phyloP scores from a whole-genome alignment of 176 grass and related monocot genomes.

The Aegilops speltoides region DNA sequence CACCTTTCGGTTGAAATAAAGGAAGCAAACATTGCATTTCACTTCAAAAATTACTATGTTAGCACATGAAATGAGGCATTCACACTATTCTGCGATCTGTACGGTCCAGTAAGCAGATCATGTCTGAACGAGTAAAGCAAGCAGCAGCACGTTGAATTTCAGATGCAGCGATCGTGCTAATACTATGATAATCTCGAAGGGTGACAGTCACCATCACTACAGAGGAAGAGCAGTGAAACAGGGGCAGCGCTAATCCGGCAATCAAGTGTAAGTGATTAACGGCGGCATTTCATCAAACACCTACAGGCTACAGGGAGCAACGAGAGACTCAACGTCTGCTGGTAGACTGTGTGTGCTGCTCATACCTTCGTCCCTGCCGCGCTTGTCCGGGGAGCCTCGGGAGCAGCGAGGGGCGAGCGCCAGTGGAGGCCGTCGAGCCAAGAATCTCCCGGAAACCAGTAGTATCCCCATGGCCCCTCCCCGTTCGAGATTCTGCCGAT shows the following conservation, averaged over 20 bases:
- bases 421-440: conserved; percentile 33
- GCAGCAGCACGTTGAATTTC: background rate
- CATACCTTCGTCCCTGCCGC: conserved; percentile 64
- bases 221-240: background rate
- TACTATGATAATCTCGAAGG: background rate
- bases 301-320: background rate
- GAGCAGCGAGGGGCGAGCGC: conserved; percentile 70
- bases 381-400: conserved; percentile 44
- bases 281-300: conserved; percentile 31
- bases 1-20: background rate
- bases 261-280: background rate
- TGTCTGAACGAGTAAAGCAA: conserved; percentile 1
- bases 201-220: background rate
- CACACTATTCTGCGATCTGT: background rate
- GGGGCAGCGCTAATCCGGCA: background rate
- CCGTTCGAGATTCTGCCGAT: background rate
- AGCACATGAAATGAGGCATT: background rate
- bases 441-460: conserved; percentile 47
- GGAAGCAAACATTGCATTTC: background rate
- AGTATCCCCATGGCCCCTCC: conserved; percentile 37
- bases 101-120: background rate
- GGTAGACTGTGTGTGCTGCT: background rate
- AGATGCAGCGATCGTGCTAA: background rate
- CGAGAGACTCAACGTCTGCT: background rate
- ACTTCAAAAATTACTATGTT: background rate